phyloP scores from a whole-genome alignment of 1,139 yeast species.

The Hansenula sp. region DNA sequence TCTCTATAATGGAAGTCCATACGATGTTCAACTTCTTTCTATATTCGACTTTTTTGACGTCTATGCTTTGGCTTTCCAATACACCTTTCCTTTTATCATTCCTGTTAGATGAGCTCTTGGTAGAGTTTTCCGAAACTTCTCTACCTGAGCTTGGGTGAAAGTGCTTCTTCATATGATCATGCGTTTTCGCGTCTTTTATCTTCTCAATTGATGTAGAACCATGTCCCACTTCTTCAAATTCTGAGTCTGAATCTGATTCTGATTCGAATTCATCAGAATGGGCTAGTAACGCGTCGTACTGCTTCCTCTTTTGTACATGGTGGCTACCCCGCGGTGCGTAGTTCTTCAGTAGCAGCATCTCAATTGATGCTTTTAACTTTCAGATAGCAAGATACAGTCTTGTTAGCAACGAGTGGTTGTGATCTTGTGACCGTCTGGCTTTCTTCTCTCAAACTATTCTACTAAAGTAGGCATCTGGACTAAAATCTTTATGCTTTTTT shows the following conservation, averaged over 20 bases:
- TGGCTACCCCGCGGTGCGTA: not conserved
- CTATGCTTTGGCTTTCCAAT: slow-evolving; percentile 1
- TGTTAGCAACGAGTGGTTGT: no score
- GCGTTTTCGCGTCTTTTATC: no score
- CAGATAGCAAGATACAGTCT: no score
- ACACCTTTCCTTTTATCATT: not conserved
- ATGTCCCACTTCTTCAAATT: not conserved
- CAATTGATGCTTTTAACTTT: not conserved
- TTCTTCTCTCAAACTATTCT: no score
- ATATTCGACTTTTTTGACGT: slow-evolving; percentile 14
- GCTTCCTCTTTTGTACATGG: not conserved
- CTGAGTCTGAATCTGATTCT: not conserved
- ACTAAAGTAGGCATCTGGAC: no score
- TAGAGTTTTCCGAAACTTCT: not conserved
- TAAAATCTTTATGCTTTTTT: no score
- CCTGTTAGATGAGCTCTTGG: not conserved
- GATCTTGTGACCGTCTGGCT: no score
- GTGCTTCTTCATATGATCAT: not conserved
- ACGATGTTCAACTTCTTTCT: slow-evolving; percentile 15
- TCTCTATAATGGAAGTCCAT: slow-evolving; percentile 52
- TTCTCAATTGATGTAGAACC: not conserved
- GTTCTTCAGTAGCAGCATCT: slow-evolving; percentile 1
- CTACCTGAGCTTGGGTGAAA: not conserved
- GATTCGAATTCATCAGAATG: not conserved
- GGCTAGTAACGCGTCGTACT: not conserved